phyloP scores from a whole-genome alignment of 352 stramenopile species.

The Phytophthora pisi region DNA sequence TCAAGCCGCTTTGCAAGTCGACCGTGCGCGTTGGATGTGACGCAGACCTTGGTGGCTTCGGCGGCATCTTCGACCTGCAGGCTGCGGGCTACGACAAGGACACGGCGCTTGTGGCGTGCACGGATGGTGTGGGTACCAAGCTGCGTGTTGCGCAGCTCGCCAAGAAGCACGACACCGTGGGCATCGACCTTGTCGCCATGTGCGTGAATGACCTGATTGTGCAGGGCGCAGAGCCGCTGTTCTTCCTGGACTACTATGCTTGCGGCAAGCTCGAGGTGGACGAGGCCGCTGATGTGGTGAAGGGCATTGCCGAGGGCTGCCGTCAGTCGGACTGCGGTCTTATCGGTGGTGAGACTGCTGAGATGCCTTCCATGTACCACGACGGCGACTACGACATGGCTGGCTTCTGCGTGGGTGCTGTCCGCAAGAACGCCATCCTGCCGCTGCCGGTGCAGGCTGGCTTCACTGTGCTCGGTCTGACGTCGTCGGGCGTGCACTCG shows the following conservation, averaged over 20 bases:
- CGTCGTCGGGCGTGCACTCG: constrained; percentile 97
- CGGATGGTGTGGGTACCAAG: constrained; percentile 99
- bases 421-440: constrained; percentile 86
- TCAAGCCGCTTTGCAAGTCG: constrained; percentile 98
- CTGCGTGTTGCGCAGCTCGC: constrained; percentile 89
- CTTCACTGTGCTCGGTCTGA: constrained; percentile 95
- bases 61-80: constrained; percentile 97
- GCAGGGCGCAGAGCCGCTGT: constrained; percentile 98
- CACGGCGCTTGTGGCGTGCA: constrained; percentile 97
- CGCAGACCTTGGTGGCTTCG: constrained; percentile 97
- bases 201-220: constrained; percentile 99
- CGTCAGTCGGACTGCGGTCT: constrained; percentile 95
- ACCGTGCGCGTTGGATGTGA: constrained; percentile 96
- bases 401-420: constrained; percentile 97
- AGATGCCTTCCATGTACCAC: constrained; percentile 99
- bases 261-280: constrained; percentile 96
- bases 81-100: constrained; percentile 96
- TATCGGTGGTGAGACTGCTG: constrained; percentile 97
- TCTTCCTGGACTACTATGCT: constrained; percentile 99
- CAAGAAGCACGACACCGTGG: constrained; percentile 96
- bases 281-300: constrained; percentile 94
- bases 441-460: constrained; percentile 89
- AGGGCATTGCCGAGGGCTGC: constrained; percentile 98
- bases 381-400: constrained; percentile 98
- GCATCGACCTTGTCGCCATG: constrained; percentile 99